A percentile compares a stretch with the other conserved stretches of the same genome.
Conservation (phyloP, 352 stramenopile genomes). For the Peronosclerospora sorghi region DNA sequence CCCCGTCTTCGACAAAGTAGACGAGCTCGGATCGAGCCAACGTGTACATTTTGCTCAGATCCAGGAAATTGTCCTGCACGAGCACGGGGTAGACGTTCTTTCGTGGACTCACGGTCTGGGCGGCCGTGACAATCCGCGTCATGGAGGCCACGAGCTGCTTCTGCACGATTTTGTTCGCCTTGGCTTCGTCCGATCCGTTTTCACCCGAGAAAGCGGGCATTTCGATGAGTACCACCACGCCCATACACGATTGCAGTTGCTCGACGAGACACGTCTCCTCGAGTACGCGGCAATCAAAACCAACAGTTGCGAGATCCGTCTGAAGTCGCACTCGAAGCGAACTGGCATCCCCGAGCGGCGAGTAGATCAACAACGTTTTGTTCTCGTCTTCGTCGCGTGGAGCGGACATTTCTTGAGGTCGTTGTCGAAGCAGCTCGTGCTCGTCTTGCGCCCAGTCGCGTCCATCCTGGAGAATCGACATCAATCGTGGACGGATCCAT, state of each 20-base stretch:
- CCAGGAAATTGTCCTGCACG: conserved; percentile 45
- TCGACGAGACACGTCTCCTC: conserved; percentile 19
- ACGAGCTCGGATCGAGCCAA: conserved; percentile 53
- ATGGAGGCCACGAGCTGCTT: conserved; percentile 31
- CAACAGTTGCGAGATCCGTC: conserved; percentile 18
- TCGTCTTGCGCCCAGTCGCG: conserved; percentile 28
- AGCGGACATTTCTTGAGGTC: conserved; percentile 1
- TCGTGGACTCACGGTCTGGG: conserved; percentile 11
- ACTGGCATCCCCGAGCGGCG: conserved; percentile 17
- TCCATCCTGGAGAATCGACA: conserved; percentile 37
- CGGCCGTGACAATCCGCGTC: conserved; percentile 26
- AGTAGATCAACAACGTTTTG: conserved; percentile 16
- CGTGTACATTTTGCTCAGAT: conserved; percentile 69
- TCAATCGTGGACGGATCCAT: conserved; percentile 33
- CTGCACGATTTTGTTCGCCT: conserved; percentile 19
- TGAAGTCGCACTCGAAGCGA: conserved; percentile 12
- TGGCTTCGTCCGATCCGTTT: conserved; percentile 12
- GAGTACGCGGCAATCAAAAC: conserved; percentile 11
- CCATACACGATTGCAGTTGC: conserved; percentile 17
- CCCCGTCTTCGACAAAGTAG: conserved; percentile 51
- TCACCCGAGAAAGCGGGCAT: conserved; percentile 6
- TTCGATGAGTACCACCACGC: conserved; percentile 31
- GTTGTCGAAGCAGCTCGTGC: conserved; percentile 11
- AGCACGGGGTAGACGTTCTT: conserved; percentile 46
- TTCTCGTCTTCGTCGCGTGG: conserved; percentile 4